These are phyloP conservation scores for Naematelia encephala DNA, from an alignment of 768 basidiomycete genomes.

Conservation along the genomic window DNA sequence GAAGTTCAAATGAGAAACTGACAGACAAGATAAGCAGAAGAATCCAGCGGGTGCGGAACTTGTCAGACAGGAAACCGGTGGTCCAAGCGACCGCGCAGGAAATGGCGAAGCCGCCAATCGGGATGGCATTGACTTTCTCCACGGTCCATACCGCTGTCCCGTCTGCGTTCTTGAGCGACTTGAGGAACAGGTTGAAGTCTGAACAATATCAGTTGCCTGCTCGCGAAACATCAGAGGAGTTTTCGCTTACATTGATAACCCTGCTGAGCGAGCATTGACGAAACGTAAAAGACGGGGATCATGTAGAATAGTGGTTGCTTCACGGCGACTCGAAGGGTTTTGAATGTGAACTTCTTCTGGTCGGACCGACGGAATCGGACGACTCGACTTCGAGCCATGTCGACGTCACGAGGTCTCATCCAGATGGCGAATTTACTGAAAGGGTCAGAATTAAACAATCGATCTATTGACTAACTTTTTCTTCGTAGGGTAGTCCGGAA, in stretches of 20 bases:
- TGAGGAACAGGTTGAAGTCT: slow-evolving; percentile 46
- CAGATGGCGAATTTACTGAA: slow-evolving; percentile 39
- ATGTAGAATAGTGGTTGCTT: no score
- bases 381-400: slow-evolving; percentile 29
- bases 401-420: slow-evolving; percentile 26
- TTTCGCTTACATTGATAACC: neutral
- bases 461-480: slow-evolving; percentile 32
- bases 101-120: slow-evolving; percentile 11
- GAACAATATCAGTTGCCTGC: neutral
- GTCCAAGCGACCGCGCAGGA: slow-evolving; percentile 17
- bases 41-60: slow-evolving; percentile 39
- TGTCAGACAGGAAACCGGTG: slow-evolving; percentile 33
- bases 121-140: slow-evolving; percentile 15
- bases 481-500: slow-evolving; percentile 43
- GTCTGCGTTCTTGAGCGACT: slow-evolving; percentile 19
- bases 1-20: no score
- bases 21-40: slow-evolving; percentile 22
- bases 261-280: neutral
- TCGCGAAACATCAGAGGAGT: neutral
- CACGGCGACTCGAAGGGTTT: no score
- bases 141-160: slow-evolving; percentile 12
- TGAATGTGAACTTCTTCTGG: no score
- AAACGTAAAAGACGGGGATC: neutral
- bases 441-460: no score
- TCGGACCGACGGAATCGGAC: no score